Conservation (phyloP, 1,284 basidiomycete species). For the Apiotrichum mycotoxinovorans region DNA sequence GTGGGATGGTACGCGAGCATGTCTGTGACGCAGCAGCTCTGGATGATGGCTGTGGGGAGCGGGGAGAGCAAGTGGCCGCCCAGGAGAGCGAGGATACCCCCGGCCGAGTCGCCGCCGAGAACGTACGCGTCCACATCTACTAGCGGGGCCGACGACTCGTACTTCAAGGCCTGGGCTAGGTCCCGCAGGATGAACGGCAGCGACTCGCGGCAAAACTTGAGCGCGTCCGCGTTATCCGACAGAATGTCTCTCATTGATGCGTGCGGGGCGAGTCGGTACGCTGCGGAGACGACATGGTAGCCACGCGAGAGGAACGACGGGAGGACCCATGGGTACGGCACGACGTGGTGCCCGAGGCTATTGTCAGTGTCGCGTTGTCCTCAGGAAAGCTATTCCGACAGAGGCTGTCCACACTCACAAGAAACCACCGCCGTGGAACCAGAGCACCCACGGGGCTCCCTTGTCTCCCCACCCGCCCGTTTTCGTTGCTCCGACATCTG, state of each 20-base stretch:
- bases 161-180: constrained; percentile 1
- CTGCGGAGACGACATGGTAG: constrained; percentile 29
- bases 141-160: not conserved
- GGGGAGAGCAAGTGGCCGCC: not conserved
- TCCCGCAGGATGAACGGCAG: constrained; percentile 15
- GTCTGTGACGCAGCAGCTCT: constrained; percentile 29
- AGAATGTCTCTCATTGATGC: constrained; percentile 20
- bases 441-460: constrained; percentile 27
- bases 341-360: constrained; percentile 22
- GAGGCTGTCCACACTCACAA: not conserved
- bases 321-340: constrained; percentile 25
- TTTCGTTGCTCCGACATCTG: not conserved
- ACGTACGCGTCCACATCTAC: constrained; percentile 25
- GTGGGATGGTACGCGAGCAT: constrained; percentile 14
- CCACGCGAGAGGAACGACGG: constrained; percentile 18
- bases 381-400: too few species aligned
- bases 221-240: constrained; percentile 23
- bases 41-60: constrained; percentile 10
- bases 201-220: constrained; percentile 12
- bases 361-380: not conserved
- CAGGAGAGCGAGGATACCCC: constrained; percentile 21
- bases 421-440: constrained; percentile 30
- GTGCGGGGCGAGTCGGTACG: constrained; percentile 29
- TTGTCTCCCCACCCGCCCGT: not conserved
- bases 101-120: constrained; percentile 32